phyloP scores from a whole-genome alignment of 2,329 filamentous ascomycete genomes.

The Fusarium globosum region DNA sequence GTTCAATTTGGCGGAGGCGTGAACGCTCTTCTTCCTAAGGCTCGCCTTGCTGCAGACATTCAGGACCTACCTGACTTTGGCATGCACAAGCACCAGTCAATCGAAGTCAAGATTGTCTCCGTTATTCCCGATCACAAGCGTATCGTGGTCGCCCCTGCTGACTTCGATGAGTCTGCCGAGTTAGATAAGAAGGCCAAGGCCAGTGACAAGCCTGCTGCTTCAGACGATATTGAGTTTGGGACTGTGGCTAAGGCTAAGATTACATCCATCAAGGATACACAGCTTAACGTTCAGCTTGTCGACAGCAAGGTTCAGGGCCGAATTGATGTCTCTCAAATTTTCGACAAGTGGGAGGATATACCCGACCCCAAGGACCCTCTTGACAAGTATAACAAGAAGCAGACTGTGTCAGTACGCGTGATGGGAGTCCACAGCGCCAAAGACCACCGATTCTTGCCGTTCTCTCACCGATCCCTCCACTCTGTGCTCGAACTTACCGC shows the following conservation, averaged over 20 bases:
- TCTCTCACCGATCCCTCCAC: slow-evolving; percentile 85
- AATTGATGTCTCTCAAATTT: slow-evolving; percentile 90
- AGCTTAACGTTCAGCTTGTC: slow-evolving; percentile 89
- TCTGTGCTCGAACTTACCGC: slow-evolving; percentile 88
- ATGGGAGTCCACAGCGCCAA: slow-evolving; percentile 90
- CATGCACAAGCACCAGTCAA: slow-evolving; percentile 78
- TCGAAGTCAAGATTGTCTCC: slow-evolving; percentile 77
- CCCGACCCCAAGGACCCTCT: slow-evolving; percentile 83
- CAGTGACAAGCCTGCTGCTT: slow-evolving; percentile 52
- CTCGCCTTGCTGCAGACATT: slow-evolving; percentile 77
- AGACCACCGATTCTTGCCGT: slow-evolving; percentile 90
- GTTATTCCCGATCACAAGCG: slow-evolving; percentile 77
- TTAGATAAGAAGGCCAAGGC: slow-evolving; percentile 52
- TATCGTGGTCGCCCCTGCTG: slow-evolving; percentile 68
- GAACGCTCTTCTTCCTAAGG: slow-evolving; percentile 83
- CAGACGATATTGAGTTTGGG: slow-evolving; percentile 81
- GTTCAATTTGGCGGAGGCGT: slow-evolving; percentile 86
- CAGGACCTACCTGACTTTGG: slow-evolving; percentile 79
- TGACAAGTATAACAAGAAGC: slow-evolving; percentile 74
- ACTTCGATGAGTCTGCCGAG: slow-evolving; percentile 59
- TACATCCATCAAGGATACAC: slow-evolving; percentile 87
- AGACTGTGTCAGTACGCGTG: slow-evolving; percentile 78
- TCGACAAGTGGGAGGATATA: slow-evolving; percentile 89
- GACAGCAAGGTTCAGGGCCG: slow-evolving; percentile 83
- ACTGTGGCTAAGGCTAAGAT: slow-evolving; percentile 80